Evolutionary conservation across 768 basidiomycete species (phyloP).

Genomic region (Mycena alexandri): DNA sequence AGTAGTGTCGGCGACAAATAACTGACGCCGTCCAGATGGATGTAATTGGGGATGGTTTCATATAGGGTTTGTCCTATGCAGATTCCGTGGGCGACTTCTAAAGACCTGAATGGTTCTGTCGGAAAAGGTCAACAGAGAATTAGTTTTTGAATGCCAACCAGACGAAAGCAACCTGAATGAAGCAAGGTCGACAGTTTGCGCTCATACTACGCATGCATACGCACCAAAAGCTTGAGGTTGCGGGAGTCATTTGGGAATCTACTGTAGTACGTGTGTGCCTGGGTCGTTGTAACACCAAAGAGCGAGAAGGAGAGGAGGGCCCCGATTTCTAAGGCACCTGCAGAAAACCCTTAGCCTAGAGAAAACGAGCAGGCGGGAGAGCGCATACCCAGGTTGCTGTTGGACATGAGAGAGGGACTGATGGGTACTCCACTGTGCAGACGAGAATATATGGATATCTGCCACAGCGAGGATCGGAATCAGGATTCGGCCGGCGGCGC

Average conservation of each 20-base stretch:
- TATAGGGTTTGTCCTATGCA: constrained; percentile 19
- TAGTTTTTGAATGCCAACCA: not conserved
- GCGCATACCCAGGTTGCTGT: not conserved
- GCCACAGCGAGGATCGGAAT: too few species aligned
- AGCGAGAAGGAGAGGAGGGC: constrained; percentile 13
- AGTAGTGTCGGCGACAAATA: not conserved
- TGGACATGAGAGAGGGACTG: not conserved
- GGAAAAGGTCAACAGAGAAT: not conserved
- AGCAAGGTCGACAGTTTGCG: not conserved
- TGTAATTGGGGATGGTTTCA: constrained; percentile 8
- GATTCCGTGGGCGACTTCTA: constrained; percentile 7
- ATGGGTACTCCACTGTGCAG: too few species aligned
- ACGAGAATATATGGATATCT: too few species aligned
- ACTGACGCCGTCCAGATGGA: not conserved
- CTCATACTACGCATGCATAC: not conserved
- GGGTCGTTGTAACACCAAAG: constrained; percentile 11
- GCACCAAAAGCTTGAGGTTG: constrained; percentile 18
- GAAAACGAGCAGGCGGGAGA: not conserved
- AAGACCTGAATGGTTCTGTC: constrained; percentile 1
- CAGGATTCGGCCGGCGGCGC: too few species aligned
- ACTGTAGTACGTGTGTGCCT: constrained; percentile 14
- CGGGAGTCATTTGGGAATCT: constrained; percentile 12
- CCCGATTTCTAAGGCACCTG: constrained; percentile 20
- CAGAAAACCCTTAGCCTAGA: not conserved
- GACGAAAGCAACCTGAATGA: constrained; percentile 11